A percentile compares a stretch with the other conserved stretches of the same genome.
Evolutionary conservation across 805 yeast species (phyloP).

Genomic region (Torulaspora indica): DNA sequence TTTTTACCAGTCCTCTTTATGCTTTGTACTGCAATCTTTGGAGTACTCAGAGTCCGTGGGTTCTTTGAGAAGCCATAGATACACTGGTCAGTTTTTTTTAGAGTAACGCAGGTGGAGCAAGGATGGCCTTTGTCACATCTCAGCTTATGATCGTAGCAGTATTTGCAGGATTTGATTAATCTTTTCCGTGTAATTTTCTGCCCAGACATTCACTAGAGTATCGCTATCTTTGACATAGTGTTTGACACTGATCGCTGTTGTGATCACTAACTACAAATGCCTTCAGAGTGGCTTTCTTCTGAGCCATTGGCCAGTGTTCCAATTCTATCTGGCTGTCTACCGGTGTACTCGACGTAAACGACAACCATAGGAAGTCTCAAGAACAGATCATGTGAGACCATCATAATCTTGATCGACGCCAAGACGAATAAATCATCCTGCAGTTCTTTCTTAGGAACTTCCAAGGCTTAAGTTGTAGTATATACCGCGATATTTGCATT

Average conservation of each 20-base stretch:
- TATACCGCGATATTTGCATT: not conserved
- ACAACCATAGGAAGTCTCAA: constrained; percentile 1
- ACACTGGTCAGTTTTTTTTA: constrained; percentile 15
- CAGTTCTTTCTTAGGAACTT: too few relatives aligned
- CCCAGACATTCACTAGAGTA: constrained; percentile 4
- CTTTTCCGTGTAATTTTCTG: constrained; percentile 26
- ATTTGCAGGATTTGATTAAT: constrained; percentile 26
- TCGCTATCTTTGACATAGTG: not conserved
- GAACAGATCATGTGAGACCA: constrained; percentile 4
- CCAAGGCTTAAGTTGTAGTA: not conserved
- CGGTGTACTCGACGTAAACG: not conserved
- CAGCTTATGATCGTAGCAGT: constrained; percentile 29
- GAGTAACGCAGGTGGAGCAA: constrained; percentile 21
- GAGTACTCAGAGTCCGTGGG: not conserved
- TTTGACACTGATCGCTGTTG: not conserved
- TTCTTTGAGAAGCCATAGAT: constrained; percentile 23
- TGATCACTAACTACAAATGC: too few relatives aligned
- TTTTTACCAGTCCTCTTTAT: constrained; percentile 3
- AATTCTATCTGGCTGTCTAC: not conserved
- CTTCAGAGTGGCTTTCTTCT: not conserved
- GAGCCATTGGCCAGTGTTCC: not conserved
- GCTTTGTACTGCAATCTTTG: constrained; percentile 3
- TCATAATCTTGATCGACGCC: not conserved
- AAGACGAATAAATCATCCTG: not conserved
- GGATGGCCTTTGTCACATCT: constrained; percentile 26